These are phyloP conservation scores for Fusarium equiseti DNA, from an alignment of 2,329 filamentous ascomycete genomes.

Conservation along the genomic window DNA sequence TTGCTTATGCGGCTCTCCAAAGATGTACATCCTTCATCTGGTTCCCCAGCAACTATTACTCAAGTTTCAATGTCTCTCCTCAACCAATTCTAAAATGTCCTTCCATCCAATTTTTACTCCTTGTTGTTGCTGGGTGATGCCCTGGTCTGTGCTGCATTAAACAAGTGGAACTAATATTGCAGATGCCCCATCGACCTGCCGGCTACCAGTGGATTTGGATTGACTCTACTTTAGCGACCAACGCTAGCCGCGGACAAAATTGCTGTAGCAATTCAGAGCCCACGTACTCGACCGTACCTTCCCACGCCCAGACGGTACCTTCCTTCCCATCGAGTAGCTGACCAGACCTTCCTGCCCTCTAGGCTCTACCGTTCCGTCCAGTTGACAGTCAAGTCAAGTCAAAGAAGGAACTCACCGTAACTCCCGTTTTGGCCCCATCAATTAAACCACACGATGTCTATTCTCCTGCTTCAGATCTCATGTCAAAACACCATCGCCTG, in stretches of 20 bases:
- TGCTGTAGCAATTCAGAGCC: constrained; percentile 36
- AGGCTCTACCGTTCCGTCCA: neutral
- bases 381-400: neutral
- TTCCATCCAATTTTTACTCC: constrained; percentile 26
- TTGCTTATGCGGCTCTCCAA: constrained; percentile 2
- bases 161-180: constrained; percentile 52
- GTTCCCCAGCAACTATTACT: constrained; percentile 27
- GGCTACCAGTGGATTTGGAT: constrained; percentile 40
- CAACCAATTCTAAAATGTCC: constrained; percentile 12
- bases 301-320: constrained; percentile 18
- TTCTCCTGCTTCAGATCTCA: constrained; percentile 1
- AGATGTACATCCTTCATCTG: neutral
- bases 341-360: neutral
- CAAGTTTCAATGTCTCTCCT: constrained; percentile 16
- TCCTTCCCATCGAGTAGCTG: constrained; percentile 1
- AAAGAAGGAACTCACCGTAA: constrained; percentile 1
- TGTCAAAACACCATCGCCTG: neutral
- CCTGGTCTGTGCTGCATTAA: constrained; percentile 50
- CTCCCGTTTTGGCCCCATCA: constrained; percentile 7
- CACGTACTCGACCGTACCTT: constrained; percentile 42
- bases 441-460: neutral
- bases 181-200: constrained; percentile 43
- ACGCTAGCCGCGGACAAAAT: constrained; percentile 44
- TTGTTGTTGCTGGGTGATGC: constrained; percentile 46
- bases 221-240: constrained; percentile 33